Base-by-base conservation (phyloP, 2,329 filamentous ascomycete species). In the Hypoxylon sp. region DNA sequence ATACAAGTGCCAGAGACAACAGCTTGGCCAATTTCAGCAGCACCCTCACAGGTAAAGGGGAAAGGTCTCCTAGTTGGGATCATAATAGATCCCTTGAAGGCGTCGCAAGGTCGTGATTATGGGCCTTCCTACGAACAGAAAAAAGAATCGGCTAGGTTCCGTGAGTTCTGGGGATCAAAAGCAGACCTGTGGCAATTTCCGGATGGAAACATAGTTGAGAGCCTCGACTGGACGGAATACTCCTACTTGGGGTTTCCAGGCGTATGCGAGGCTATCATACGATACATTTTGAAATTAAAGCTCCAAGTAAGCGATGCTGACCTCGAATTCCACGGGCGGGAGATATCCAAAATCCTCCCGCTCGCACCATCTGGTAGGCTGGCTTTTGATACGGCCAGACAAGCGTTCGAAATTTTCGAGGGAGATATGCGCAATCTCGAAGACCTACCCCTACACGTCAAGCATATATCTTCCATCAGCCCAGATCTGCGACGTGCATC, bases 111-210 rank as follows among this genome's bases (percentile, higher is more conserved):
- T 48, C 91, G 97, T 65, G 95, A 99, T 69, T 91, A 93, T 75
- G 95, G 95, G 0, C 95, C 95, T 4, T 81, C 90, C 0, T 92
- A 93, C 1, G 94, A 98, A 74, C 87, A 95, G 64, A 93, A 94
- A 77, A 89, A 91, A 67, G 92, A 93, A 67, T 91, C 93, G 22
- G 88, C 89, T 8, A 85, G 84, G 30, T 99, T 97, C 76, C 91
- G 92, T 34, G 87, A 89, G 32, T 98, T 99, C 75, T 99, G 96
- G 95, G 95, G 94, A 6, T 90, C 94, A 8, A 97, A 95, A 75
- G 87, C 95, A 1, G 95, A 99, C 76, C 83, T 99, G 47, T 88
- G 95, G 68, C 91, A 95, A 19, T 99, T 99, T 82, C 96, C 94
- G 72, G 93, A 98, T 73, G 95, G 95, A 20, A 94, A 90, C 71